phyloP scores from a whole-genome alignment of 257 asterid species.

The Przewalskia tangutica region DNA sequence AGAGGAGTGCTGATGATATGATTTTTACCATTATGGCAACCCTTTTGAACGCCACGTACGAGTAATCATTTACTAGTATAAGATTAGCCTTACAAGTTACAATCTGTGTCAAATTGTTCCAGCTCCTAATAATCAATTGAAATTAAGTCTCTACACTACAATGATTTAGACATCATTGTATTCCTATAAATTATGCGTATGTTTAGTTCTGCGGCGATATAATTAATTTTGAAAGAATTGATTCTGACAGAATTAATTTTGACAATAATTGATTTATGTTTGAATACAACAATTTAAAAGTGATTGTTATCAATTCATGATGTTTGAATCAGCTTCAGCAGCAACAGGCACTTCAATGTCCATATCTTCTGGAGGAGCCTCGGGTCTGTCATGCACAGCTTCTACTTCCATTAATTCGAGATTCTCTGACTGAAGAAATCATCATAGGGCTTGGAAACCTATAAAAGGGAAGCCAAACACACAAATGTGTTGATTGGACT shows the following conservation, averaged over 20 bases:
- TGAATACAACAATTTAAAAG: too few species aligned
- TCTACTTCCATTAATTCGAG: constrained; percentile 39
- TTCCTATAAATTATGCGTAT: too few species aligned
- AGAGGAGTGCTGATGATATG: too few species aligned
- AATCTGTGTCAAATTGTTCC: background rate
- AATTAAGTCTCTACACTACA: background rate
- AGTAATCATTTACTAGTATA: background rate
- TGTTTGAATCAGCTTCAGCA: constrained; percentile 19
- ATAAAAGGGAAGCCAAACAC: background rate
- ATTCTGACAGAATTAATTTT: too few species aligned
- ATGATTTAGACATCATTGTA: background rate
- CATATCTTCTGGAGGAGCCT: constrained; percentile 28
- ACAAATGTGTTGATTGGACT: background rate
- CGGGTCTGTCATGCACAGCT: constrained; percentile 10
- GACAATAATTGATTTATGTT: too few species aligned
- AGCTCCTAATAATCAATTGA: background rate
- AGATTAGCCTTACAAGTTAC: constrained; percentile 19
- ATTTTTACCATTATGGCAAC: too few species aligned
- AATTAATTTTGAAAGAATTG: too few species aligned
- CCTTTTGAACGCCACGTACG: background rate
- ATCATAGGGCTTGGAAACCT: constrained; percentile 79
- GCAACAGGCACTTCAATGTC: constrained; percentile 18
- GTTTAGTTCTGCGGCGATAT: too few species aligned
- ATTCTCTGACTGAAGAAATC: constrained; percentile 47
- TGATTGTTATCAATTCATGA: too few species aligned